Evolutionary conservation across 2,329 filamentous ascomycete species (phyloP), one percentile per base, ranked within the genome.

Genomic region (Diaporthe sp.): DNA sequence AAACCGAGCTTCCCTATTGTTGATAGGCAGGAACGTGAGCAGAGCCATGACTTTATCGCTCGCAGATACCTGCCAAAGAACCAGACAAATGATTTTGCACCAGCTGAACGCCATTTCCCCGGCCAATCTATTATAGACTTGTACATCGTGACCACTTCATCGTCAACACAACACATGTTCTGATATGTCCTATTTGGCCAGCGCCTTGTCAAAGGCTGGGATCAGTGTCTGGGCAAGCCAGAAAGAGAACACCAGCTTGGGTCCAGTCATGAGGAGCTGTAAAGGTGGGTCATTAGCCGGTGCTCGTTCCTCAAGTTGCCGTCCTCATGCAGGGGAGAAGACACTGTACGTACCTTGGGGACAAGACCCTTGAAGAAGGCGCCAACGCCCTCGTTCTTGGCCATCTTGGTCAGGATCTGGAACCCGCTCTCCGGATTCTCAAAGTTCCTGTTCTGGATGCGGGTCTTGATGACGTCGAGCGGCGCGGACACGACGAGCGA

Each of bases 191-290:
- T 76, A 75, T 59, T 72, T 72, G 7, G 79, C 79, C 74, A 89
- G 80, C 78, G 85, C 85, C 75, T 80, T 83, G 80, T 92, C 94
- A 85, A 98, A 98, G 53, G 95, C 94, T 70, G 97, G 97, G 83
- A 99, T 99, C 81, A 99, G 89, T 42, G 97, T 98, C 89, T 99
- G 97, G 75, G 97, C 97, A 83, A 99, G 92, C 97, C 97, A 99
- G 92, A 99, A 99, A 77, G 96, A 98, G 89, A 99, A 99, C 78
- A 98, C 97, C 77, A 99, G 91, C 91, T 99, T 99, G 78, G 97
- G 97, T 34, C 97, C 97, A 22, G 97, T 99, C 97, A 99, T 99
- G 82, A 99, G 90, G 78, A 99, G 92, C 93, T 92, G 76, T 51
- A 75, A 4, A 49, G 55, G 42, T 59, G 25, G 53, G 13, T 34